Percentiles rank a stretch among this genome's conserved stretches.
phyloP scores from a whole-genome alignment of 2,329 filamentous ascomycete species.

The Beauveria pseudobassiana region DNA sequence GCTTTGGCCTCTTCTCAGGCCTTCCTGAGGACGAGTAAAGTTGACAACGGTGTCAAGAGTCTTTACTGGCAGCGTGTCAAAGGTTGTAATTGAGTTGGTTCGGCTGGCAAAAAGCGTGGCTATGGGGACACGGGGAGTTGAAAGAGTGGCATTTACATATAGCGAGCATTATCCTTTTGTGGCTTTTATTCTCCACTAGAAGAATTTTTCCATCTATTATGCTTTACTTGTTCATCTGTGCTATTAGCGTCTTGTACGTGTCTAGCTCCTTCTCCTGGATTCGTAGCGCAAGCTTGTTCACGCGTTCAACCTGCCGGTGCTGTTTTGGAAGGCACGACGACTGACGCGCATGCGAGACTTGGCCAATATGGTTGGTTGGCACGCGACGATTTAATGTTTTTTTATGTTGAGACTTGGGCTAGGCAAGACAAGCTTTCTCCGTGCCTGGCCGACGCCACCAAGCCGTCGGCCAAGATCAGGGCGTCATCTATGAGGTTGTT shows the following conservation, averaged over 20 bases:
- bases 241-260: neutral
- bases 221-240: neutral
- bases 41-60: neutral
- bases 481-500: neutral
- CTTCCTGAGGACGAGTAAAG: constrained; percentile 49
- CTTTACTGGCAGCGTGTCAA: neutral
- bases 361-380: neutral
- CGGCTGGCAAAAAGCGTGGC: constrained; percentile 2
- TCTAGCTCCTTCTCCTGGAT: neutral
- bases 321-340: neutral
- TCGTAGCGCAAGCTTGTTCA: neutral
- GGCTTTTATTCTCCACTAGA: constrained; percentile 15
- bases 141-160: constrained; percentile 22
- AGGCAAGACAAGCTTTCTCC: neutral
- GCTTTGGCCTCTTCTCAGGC: constrained; percentile 67
- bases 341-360: neutral
- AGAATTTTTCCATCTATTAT: constrained; percentile 10
- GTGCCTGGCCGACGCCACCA: neutral
- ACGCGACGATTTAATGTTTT: neutral
- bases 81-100: constrained; percentile 8
- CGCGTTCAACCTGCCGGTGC: neutral
- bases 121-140: constrained; percentile 10
- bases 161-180: constrained; percentile 29
- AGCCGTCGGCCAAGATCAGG: neutral
- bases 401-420: neutral